These are phyloP conservation scores for Aspergillus pseudotamarii DNA, from an alignment of 2,329 filamentous ascomycete genomes.

Conservation along the genomic window DNA sequence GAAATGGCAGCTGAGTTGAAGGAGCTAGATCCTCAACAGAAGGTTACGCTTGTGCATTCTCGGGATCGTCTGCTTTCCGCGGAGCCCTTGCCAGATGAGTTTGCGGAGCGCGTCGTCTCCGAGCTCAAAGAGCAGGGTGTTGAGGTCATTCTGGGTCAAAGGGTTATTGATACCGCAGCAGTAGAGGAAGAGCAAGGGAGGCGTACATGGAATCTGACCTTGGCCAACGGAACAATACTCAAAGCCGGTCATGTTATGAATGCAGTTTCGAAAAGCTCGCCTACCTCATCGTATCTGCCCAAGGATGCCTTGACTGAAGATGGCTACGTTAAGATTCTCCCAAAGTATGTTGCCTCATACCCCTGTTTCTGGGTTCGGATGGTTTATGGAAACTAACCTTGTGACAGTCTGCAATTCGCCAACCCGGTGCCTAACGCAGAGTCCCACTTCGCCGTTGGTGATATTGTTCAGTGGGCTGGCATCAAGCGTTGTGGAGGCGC, in stretches of 20 bases:
- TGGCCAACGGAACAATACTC: constrained; percentile 64
- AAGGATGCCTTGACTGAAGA: constrained; percentile 61
- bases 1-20: constrained; percentile 83
- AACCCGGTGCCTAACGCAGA: constrained; percentile 58
- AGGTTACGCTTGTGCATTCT: constrained; percentile 76
- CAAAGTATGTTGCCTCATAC: constrained; percentile 40
- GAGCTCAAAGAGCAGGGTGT: constrained; percentile 66
- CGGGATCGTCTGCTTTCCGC: constrained; percentile 70
- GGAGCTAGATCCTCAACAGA: constrained; percentile 62
- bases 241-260: constrained; percentile 67
- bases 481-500: constrained; percentile 79
- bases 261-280: constrained; percentile 65
- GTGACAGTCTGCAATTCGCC: constrained; percentile 57
- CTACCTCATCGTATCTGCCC: constrained; percentile 67
- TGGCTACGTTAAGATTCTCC: constrained; percentile 65
- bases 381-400: background rate
- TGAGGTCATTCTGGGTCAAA: constrained; percentile 32
- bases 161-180: constrained; percentile 28
- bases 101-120: constrained; percentile 61
- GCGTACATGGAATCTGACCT: constrained; percentile 50
- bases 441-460: constrained; percentile 70
- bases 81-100: constrained; percentile 70
- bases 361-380: background rate
- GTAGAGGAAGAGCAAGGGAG: constrained; percentile 17
- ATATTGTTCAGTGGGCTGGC: constrained; percentile 71